These are phyloP conservation scores for Cryptomeria japonica DNA, from an alignment of 75 land plant species.

Conservation along the genomic window DNA sequence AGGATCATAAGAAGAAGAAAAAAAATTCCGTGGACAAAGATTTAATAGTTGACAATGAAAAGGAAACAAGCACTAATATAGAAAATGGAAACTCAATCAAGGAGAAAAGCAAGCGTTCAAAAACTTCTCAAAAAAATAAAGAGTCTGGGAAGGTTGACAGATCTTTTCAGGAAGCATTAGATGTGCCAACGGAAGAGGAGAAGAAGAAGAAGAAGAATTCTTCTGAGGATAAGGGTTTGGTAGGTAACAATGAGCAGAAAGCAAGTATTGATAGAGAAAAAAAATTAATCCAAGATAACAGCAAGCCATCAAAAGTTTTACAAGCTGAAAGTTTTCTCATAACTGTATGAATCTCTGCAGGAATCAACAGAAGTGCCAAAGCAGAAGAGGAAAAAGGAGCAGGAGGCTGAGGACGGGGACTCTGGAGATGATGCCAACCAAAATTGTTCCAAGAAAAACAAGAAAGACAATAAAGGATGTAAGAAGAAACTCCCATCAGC, in stretches of 20 bases:
- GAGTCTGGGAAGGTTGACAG: not conserved
- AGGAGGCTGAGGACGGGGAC: not conserved
- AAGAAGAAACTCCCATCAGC: not conserved
- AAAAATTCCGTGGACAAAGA: not conserved
- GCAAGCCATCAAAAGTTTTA: not conserved
- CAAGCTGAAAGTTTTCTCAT: not conserved
- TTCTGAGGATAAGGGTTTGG: not conserved
- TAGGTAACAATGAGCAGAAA: not conserved
- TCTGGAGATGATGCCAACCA: conserved; percentile 1
- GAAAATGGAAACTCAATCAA: conserved; percentile 1
- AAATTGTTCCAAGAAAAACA: not conserved
- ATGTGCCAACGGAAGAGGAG: not conserved
- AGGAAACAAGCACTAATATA: not conserved
- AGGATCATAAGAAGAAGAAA: not conserved
- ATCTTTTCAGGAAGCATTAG: not conserved
- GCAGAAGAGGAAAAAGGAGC: not conserved
- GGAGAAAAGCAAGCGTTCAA: not conserved
- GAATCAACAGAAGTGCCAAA: not conserved
- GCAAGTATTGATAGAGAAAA: not conserved
- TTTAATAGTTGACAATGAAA: not conserved
- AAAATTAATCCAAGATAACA: not conserved
- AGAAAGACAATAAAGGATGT: not conserved
- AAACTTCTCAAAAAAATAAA: not conserved
- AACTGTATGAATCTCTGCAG: not conserved
- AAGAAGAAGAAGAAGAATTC: not conserved